Percentiles rank a stretch among this genome's conserved stretches.
These are phyloP conservation scores for Nicotiana tomentosiformis DNA, from an alignment of 257 asterid species.

Conservation along the genomic window DNA sequence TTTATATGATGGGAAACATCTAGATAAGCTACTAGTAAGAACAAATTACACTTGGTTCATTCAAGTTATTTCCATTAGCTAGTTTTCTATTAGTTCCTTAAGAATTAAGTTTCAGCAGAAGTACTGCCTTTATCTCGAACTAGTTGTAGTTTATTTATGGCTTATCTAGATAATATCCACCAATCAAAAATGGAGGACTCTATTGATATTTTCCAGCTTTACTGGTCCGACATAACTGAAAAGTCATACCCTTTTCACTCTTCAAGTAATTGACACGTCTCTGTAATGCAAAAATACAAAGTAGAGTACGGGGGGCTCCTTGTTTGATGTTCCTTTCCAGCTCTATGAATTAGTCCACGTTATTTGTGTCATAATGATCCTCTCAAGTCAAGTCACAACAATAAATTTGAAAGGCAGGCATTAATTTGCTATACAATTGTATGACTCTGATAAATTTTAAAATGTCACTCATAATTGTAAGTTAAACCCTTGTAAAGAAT, in stretches of 20 bases:
- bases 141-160: neutral
- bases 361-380: neutral
- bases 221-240: neutral
- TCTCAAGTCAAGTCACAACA: neutral
- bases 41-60: neutral
- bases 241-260: neutral
- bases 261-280: neutral
- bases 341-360: neutral
- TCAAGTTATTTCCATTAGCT: neutral
- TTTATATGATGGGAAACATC: constrained; percentile 67
- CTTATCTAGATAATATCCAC: neutral
- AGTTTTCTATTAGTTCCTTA: neutral
- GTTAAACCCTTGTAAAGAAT: neutral
- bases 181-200: neutral
- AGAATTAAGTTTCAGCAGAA: neutral
- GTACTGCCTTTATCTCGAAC: neutral
- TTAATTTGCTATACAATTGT: neutral
- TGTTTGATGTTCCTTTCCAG: neutral
- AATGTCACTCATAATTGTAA: neutral
- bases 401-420: neutral
- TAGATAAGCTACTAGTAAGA: constrained; percentile 60
- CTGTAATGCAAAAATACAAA: neutral
- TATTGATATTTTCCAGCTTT: neutral
- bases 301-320: neutral
- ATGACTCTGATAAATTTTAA: neutral